Evolutionary conservation across 1,284 basidiomycete species (phyloP), one percentile per base, ranked within the genome.

Genomic region (Coniferiporia sulphurascens): DNA sequence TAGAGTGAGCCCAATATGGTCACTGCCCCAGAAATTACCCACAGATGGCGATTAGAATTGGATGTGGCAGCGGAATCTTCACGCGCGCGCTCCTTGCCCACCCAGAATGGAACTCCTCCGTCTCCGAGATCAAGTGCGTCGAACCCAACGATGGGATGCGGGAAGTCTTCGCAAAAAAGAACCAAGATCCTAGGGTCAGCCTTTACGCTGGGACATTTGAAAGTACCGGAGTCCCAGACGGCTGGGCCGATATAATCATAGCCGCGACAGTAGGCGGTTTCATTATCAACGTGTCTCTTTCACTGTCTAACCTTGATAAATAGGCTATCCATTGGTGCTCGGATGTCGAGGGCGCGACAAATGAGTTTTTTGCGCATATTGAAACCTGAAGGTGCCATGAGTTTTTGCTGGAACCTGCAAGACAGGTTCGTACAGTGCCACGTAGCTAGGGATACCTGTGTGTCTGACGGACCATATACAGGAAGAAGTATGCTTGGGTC

Each of bases 121-220:
- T 91, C 53, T 73, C 74, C 48, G 67, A 77, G 58, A 69, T 90
- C 21, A 77, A 73, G 56, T 88, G 89, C 2, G 65, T 89, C 34
- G 90, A 92, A 67, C 89, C 90, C 15, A 87, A 85, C 65, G 75
- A 76, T 52, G 88, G 87, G 56, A 89, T 89, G 88, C 79, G 87
- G 61, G 73, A 77, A 4, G 73, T 79, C 2, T 88, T 89, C 70
- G 64, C 69, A n/a, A 74, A 81, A 61, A 79, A 75, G 12, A 72
- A 84, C 4, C 55, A 65, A 6, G 81, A 89, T 67, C 65, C 73
- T 34, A 76, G 82, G 10, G 80, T 84, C 27, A 75, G 77, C 21
- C 69, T 80, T 55, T 61, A 65, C 4, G 77, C 87, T 10, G 89
- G 89, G 36, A 83, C 82, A 0, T 92, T 91, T 65, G 80, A 86